phyloP scores from a whole-genome alignment of 192 early-diverging fungal species.

The Coemansia sp. region DNA sequence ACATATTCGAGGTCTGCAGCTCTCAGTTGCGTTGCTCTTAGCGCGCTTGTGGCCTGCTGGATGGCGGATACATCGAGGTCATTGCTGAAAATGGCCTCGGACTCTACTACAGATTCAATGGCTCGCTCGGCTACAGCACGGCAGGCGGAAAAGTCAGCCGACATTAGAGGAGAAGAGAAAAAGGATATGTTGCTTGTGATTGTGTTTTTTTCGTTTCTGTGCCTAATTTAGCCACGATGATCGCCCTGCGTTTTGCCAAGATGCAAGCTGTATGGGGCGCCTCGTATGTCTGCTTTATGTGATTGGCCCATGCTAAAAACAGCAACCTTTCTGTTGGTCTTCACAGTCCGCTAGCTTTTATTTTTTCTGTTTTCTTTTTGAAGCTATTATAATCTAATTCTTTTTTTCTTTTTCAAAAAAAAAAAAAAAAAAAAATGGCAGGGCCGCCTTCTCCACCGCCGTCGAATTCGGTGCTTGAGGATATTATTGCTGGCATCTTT shows the following conservation, averaged over 20 bases:
- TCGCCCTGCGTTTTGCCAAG: background rate
- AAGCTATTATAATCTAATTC: background rate
- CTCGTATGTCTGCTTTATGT: background rate
- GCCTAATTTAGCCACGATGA: background rate
- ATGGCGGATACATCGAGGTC: constrained; percentile 5
- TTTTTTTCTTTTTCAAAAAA: background rate
- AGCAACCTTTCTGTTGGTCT: background rate
- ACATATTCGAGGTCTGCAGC: constrained; percentile 27
- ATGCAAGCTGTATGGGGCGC: background rate
- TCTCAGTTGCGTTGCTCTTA: background rate
- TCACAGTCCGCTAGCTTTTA: background rate
- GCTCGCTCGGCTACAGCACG: constrained; percentile 5
- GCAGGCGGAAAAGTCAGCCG: background rate
- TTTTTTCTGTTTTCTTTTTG: background rate
- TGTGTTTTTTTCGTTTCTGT: background rate
- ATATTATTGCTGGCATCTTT: constrained; percentile 50
- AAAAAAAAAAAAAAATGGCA: no score
- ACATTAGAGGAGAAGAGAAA: background rate
- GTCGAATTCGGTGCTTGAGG: constrained; percentile 28
- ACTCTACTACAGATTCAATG: background rate
- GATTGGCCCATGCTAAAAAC: background rate
- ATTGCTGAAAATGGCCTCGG: background rate
- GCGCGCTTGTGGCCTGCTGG: background rate
- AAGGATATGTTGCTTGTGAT: background rate
- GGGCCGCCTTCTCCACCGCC: background rate